Evolutionary conservation across 805 yeast species (phyloP), one percentile per base, ranked within the genome.

Genomic region (Zygoascus ofunaensis): DNA sequence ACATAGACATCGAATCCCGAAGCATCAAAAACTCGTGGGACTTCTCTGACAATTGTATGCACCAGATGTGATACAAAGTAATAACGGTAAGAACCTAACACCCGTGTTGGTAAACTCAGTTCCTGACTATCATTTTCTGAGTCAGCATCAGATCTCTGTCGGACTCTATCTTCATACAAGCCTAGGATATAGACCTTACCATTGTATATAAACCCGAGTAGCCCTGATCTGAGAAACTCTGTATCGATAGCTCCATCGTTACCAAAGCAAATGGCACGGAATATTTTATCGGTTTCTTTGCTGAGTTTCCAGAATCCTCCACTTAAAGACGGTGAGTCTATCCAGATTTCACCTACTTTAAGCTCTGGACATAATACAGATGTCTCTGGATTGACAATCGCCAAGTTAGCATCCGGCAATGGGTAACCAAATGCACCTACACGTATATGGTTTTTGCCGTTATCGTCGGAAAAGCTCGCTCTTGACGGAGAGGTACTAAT

Each of bases 291-390:
- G 0, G 94, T 82, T 37, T 83, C 86, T 41, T 66, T 77, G 21
- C 64, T 79, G 17, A 75, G 61, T 1, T 79, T 89, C 80, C 87
- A 87, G 57, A 83, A 85, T 0, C 95, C 95, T 14, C 95, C 96
- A 2, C 94, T 80, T 4, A 92, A 64, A 48, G 94, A 83, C 1
- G 90, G 90, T 36, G 94, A 82, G 55, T 89, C 96, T n/a, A 92
- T 84, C 97, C 97, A 92, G 28, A 92, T 80, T 61, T 92, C 99
- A 22, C 98, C 98, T 14, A 92, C 85, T 50, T 82, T 86, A 56
- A 84, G 76, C 39, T 74, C 80, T 2, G 79, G 77, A 3, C 86
- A 83, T 15, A 92, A 65, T 2, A 80, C 68, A 32, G 80, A 74
- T 47, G 90, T 86, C 48, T 92, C 97, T 0, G 97, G 97, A 58